Evolutionary conservation across 305 asterid genomes (phyloP).

Genomic region (Solanum hybrid): DNA sequence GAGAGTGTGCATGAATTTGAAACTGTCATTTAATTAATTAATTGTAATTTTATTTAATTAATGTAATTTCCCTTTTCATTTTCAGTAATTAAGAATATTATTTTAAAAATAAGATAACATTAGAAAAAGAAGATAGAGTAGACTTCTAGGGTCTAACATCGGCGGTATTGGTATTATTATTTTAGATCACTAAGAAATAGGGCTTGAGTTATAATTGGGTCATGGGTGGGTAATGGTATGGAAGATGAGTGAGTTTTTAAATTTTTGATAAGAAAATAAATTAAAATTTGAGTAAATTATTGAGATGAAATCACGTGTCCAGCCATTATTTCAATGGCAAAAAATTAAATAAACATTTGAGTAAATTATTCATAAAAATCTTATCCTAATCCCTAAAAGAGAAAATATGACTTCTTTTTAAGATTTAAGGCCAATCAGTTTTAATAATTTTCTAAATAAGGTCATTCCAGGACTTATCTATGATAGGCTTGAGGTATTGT

Average conservation of each 20-base stretch:
- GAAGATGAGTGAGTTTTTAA: not conserved
- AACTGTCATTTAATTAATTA: not conserved
- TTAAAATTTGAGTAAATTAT: not conserved
- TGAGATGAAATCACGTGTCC: not conserved
- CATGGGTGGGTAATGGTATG: not conserved
- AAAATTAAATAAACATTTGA: too few relatives aligned
- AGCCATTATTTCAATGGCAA: not conserved
- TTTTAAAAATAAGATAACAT: not conserved
- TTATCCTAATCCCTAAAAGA: not conserved
- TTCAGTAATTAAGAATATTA: too few relatives aligned
- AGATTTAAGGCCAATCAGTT: not conserved
- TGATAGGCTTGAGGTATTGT: not conserved
- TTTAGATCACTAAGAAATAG: not conserved
- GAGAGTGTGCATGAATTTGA: not conserved
- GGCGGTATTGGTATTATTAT: not conserved
- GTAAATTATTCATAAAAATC: not conserved
- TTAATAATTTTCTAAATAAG: not conserved
- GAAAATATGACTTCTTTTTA: not conserved
- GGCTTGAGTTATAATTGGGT: not conserved
- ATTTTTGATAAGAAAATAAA: too few relatives aligned
- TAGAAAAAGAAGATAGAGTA: not conserved
- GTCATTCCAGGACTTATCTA: not conserved
- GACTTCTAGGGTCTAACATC: not conserved
- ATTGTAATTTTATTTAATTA: too few relatives aligned
- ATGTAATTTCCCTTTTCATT: too few relatives aligned